Base-by-base conservation (phyloP, 768 basidiomycete species). In the Calocybe cyanea region DNA sequence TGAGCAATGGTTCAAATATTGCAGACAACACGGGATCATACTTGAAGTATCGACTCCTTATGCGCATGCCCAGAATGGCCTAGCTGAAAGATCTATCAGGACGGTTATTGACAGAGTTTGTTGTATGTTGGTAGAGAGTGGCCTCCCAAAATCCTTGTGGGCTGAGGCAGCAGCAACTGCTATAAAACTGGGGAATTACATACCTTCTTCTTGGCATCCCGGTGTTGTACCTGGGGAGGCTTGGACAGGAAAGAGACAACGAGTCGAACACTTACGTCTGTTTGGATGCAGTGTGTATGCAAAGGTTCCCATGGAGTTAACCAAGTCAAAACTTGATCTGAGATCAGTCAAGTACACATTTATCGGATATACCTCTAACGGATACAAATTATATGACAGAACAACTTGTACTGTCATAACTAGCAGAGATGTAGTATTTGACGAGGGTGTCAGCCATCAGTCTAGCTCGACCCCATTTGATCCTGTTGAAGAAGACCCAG, bases 321-420 rank as follows among this genome's bases (percentile, higher is more conserved):
- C 19, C 36, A 20, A 17, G 36, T 38, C 36, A 9, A 38, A 38
- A 20, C 11, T 38, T 2, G 36, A 38, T 11, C 18, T 11, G 9
- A 5, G 36, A 2, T 38, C 14, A 11, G 25, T 28, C 11, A 28
- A 28, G 25, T 28, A 28, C 25, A 5, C 6, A 11, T 6, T 28
- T 5, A 28, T 35, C 33, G 33, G 33, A 14, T 35, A 43, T 7
- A 3, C 45, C 36, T 2, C 32, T 46, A 23, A n/a, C 20, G 2
- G 49, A 41, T 34, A 15, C 41, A 20, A 51, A 48, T 7, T 56
- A 36, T 25, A 18, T 19, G 17, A 38, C 20, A 10, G 11, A 19
- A 18, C 17, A 4, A 19, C 11, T 18, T 9, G 18, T 10, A 18
- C 36, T 17, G 20, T 38, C 15, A 11, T 38, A 2, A 38, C 36